Evolutionary conservation across 495 filamentous ascomycete genomes (phyloP), one percentile per base, ranked within the genome.

Genomic region (Niebla homalea): DNA sequence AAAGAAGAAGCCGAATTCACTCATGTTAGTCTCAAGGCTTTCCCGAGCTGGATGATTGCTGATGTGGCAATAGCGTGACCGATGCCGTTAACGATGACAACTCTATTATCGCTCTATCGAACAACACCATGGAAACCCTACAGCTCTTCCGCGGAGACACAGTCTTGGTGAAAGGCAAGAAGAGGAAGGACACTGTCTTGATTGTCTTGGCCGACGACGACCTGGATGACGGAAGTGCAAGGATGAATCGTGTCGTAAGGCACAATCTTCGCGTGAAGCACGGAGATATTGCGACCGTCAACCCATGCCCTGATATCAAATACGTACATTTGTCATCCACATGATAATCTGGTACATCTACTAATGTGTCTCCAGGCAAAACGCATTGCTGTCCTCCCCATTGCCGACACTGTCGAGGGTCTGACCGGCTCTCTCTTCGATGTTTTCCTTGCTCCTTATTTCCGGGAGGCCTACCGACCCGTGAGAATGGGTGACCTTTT

Each of bases 261-360:
- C 92, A 96, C 76, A 98, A 98, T 69, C 80, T 98, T 40, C 85
- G 92, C 25, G 92, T 98, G 51, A 95, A 96, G 79, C 90, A 95
- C 64, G 93, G 92, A 57, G 92, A 98, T 66, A 82, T 97, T 57
- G 81, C 97, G 62, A 94, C 89, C 46, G 86, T 98, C 50, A 89
- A 97, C 73, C 78, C 92, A n/a, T 98, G 92, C 72, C 90, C 93
- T n/a, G 92, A 98, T 66, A 98, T 98, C 71, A 98, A 98, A 94
- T 98, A 98, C 69, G 89, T 96, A 70, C 64, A 88, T 70, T 47
- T 39, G 26, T 36, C 25, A 42, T 50, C 46, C 48, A 57, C 57
- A 59, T 49, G 14, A 16, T 37, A 46, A 50, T 19, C 46, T 6
- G 35, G 18, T 32, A 16, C 43, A 25, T 50, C 19, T 46, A 59